Base-by-base conservation (phyloP, 2,329 filamentous ascomycete species). In the Sarocladium brachiariae region DNA sequence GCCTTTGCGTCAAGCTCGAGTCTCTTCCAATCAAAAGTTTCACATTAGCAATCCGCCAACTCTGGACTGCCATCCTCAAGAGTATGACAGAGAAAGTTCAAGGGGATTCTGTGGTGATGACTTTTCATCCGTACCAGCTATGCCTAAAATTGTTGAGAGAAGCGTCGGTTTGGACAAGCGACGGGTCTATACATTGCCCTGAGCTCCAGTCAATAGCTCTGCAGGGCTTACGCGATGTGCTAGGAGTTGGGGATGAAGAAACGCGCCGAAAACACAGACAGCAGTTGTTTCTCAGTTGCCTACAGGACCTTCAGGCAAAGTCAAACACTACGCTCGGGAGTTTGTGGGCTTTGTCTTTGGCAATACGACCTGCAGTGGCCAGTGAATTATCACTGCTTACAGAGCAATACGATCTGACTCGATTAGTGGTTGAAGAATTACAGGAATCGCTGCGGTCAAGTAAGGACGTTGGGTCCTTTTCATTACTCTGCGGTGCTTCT, bases 1-100 rank as follows among this genome's bases (percentile, higher is more conserved):
- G 89, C 59, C 66, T 92, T 25, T 88, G 84, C 59, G 71, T 77
- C 48, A 95, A 93, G 63, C 74, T 93, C 23, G 71, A 83, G 50
- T 70, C 74, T 6, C 69, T 89, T 14, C 80, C 84, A 1, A 69
- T 88, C 18, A 74, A 80, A 27, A 71, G 73, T 1, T 87, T 87
- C 60, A 84, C 81, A 39, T 60, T 70, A 2, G 68, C 74, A 13
- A 81, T 88, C 70, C 72, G 84, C 37, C 71, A 78, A 3, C 78
- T 87, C 46, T 84, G 79, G 61, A 75, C 81, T 14, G 65, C 65
- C 10, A 63, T 89, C 5, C 70, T 87, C 48, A 70, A 71, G 33
- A 66, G 72, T 6, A 63, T 77, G 46, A 59, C 72, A 33, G 62
- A 49, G 1, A 80, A 77, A 57, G 67, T 67, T 47, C 62, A 66